Evolutionary conservation across 164 flowering plant genomes (phyloP).

Genomic region (Pachysandra terminalis): DNA sequence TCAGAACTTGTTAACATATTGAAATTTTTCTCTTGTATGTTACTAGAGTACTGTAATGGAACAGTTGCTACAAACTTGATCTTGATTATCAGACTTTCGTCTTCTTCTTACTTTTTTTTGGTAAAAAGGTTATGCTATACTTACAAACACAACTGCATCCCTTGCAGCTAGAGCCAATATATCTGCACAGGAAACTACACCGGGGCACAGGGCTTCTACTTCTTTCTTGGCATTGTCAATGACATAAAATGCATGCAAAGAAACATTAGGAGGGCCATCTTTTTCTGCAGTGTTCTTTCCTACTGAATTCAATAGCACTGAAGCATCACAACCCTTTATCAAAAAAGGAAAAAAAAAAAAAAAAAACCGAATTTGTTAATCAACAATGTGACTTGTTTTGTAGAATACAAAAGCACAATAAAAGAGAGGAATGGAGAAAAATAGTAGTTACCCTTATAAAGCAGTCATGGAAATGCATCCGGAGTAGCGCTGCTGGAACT

Average conservation of each 20-base stretch:
- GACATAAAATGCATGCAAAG: slow-evolving; percentile 56
- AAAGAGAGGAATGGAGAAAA: background rate
- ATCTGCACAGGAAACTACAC: slow-evolving; percentile 62
- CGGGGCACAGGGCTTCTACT: slow-evolving; percentile 46
- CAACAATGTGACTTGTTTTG: background rate
- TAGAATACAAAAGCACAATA: background rate
- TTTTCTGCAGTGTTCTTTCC: slow-evolving; percentile 45
- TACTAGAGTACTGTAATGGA: too few relatives aligned
- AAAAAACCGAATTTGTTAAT: too few relatives aligned
- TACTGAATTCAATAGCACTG: slow-evolving; percentile 40
- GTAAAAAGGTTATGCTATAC: background rate
- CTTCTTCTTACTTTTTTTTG: too few relatives aligned
- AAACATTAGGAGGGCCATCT: slow-evolving; percentile 48
- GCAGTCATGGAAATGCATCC: slow-evolving; percentile 70
- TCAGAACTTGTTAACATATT: background rate
- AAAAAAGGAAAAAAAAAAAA: background rate
- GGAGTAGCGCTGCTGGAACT: slow-evolving; percentile 49
- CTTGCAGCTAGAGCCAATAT: slow-evolving; percentile 51
- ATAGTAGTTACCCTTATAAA: slow-evolving; percentile 35
- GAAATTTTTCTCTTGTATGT: too few relatives aligned
- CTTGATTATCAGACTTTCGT: too few relatives aligned
- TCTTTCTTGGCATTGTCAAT: slow-evolving; percentile 51
- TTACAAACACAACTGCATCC: slow-evolving; percentile 38
- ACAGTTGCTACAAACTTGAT: too few relatives aligned
- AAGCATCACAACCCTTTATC: slow-evolving; percentile 57